phyloP scores from a whole-genome alignment of 2,329 filamentous ascomycete species.

The Xylaria sp. region DNA sequence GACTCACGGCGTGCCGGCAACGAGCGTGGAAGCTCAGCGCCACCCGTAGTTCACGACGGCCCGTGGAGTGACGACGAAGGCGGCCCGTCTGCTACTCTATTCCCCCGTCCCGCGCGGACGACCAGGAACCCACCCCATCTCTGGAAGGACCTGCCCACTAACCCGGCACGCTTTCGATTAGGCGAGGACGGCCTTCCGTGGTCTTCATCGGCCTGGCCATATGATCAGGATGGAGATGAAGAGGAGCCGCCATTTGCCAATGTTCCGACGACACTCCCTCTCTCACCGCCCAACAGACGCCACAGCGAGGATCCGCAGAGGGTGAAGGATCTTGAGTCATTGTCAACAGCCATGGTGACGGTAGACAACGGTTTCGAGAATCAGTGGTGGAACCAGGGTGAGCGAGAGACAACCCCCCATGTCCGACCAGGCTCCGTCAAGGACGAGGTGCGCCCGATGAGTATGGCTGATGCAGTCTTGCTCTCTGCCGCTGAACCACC shows the following conservation, averaged over 20 bases:
- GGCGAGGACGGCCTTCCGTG: conserved; percentile 57
- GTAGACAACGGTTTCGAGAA: conserved; percentile 64
- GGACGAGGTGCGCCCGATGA: conserved; percentile 33
- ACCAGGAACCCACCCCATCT: conserved; percentile 35
- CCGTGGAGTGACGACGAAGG: conserved; percentile 51
- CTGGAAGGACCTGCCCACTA: conserved; percentile 52
- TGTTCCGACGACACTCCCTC: conserved; percentile 34
- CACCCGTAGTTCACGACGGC: conserved; percentile 53
- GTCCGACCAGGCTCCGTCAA: conserved; percentile 27
- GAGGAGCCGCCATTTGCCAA: conserved; percentile 31
- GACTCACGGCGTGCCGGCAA: conserved; percentile 42
- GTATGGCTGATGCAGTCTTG: conserved; percentile 38
- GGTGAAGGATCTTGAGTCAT: conserved; percentile 51
- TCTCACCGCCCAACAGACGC: conserved; percentile 28
- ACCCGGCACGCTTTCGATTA: conserved; percentile 48
- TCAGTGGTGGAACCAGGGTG: conserved; percentile 62
- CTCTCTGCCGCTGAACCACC: conserved; percentile 35
- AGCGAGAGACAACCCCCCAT: conserved; percentile 38
- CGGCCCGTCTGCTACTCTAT: conserved; percentile 39
- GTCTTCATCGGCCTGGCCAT: conserved; percentile 47
- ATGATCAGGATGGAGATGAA: conserved; percentile 37
- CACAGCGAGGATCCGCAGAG: conserved; percentile 44
- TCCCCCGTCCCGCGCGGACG: conserved; percentile 34
- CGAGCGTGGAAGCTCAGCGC: conserved; percentile 56
- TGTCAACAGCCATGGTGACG: conserved; percentile 61